Evolutionary conservation across 768 basidiomycete species (phyloP).

Genomic region (Tricholoma flavovirens): DNA sequence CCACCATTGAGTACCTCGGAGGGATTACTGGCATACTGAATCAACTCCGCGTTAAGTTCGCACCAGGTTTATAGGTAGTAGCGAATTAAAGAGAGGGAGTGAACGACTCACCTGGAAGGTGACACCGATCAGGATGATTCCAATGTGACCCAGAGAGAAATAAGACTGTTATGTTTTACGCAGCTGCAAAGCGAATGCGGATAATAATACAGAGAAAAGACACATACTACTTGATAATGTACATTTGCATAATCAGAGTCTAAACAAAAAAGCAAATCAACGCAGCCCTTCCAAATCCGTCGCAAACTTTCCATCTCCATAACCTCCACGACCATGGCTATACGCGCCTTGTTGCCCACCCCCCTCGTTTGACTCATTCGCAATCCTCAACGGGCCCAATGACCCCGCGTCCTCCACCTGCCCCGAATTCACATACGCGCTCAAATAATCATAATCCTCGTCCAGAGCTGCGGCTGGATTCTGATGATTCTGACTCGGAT

Average conservation of each 20-base stretch:
- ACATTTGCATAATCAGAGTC: background rate
- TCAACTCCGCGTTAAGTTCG: no score
- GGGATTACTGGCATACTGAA: no score
- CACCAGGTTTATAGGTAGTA: no score
- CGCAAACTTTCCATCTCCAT: constrained; percentile 39
- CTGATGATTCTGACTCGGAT: constrained; percentile 1
- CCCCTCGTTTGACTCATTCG: constrained; percentile 1
- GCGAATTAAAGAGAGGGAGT: no score
- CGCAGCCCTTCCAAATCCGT: constrained; percentile 37
- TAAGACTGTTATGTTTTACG: no score
- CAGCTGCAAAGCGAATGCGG: no score
- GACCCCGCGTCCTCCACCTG: constrained; percentile 5
- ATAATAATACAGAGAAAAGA: no score
- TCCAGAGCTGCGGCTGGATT: constrained; percentile 8
- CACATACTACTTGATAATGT: no score
- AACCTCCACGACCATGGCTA: background rate
- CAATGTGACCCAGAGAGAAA: no score
- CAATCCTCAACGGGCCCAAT: constrained; percentile 4
- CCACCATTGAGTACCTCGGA: no score
- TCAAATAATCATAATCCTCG: constrained; percentile 55
- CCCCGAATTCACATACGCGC: constrained; percentile 40
- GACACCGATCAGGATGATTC: no score
- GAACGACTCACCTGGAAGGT: no score
- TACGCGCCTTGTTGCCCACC: background rate
- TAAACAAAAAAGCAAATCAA: background rate